Evolutionary conservation across 106 monocot species (phyloP), one percentile per base, ranked within the genome.

Genomic region (Dioscorea dumetorum): DNA sequence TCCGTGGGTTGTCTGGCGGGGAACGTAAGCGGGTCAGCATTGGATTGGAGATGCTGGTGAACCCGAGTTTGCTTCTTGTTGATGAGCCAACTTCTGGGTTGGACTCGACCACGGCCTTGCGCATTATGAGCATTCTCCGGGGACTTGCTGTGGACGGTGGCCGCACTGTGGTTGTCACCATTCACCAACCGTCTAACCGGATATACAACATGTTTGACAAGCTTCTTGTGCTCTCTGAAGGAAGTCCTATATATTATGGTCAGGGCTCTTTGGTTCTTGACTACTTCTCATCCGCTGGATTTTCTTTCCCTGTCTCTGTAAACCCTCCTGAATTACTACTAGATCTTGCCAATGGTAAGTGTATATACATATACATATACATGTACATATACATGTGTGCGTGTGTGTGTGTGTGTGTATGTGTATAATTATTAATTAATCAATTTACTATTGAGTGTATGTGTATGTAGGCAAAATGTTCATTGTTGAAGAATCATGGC

Each of bases 51-150:
- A 79, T 79, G 79, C 57, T 79, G 10, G 41, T 79, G 14, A 69
- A 79, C 48, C 79, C 79, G 5, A 64, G 79, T 31, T 48, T 79
- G 9, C 48, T 79, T 6, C 60, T 79, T 35, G 57, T 79, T 4
- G 79, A 79, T 63, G 79, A 79, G 58, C 73, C 79, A 8, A 79
- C 79, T 13, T 79, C 79, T 12, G 79, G 79, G 8, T 63, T 79
- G 16, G 79, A 79, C 73, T 79, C 79, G 2, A 79, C 79, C 24
- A 74, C 61, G 16, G 79, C 79, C 22, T 73, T 69, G 63, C 35
- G 64, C 58, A 74, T 69, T 4, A 22, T 79, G 19, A 69, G 61
- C n/a, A 64, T 57, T 11, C 31, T 79, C 22, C 68, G 62, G 57
- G 41, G 68, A 22, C 68, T 79, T 2, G 79, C 79, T n/a, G 16